Evolutionary conservation across 176 grass and related monocot genomes (phyloP).

Genomic region (Carex pumila): DNA sequence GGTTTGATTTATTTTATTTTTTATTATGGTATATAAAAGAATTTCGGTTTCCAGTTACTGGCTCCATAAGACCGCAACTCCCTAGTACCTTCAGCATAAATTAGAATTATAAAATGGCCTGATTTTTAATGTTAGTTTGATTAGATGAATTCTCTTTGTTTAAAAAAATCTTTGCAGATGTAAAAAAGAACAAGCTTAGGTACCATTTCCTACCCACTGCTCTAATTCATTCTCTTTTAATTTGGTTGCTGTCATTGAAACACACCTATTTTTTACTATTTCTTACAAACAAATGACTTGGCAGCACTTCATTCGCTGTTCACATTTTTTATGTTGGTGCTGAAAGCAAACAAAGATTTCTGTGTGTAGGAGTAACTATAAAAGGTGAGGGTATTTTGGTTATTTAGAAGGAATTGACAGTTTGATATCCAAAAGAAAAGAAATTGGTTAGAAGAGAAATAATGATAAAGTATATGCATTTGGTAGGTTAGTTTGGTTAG

Average conservation of each 20-base stretch:
- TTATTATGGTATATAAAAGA: too few relatives aligned
- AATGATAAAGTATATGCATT: neutral
- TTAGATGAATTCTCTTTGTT: neutral
- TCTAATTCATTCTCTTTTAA: too few relatives aligned
- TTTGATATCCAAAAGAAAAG: neutral
- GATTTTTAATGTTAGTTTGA: neutral
- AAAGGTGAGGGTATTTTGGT: neutral
- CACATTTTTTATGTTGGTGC: neutral
- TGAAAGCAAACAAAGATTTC: neutral
- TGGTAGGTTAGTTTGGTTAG: slow-evolving; percentile 9
- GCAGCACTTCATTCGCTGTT: neutral
- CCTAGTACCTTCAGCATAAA: too few relatives aligned
- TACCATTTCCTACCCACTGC: neutral
- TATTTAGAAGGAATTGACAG: neutral
- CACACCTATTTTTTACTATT: neutral
- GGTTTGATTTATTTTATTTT: too few relatives aligned
- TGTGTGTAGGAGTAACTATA: neutral
- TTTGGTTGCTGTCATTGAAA: neutral
- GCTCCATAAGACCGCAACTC: too few relatives aligned
- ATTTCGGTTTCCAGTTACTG: too few relatives aligned
- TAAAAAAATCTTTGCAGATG: neutral
- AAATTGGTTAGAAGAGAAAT: neutral
- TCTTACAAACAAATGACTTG: neutral
- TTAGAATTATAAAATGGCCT: too few relatives aligned
- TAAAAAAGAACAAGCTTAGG: neutral